These are phyloP conservation scores for Selenicereus undatus DNA, from an alignment of 148 eudicot genomes.

Conservation along the genomic window DNA sequence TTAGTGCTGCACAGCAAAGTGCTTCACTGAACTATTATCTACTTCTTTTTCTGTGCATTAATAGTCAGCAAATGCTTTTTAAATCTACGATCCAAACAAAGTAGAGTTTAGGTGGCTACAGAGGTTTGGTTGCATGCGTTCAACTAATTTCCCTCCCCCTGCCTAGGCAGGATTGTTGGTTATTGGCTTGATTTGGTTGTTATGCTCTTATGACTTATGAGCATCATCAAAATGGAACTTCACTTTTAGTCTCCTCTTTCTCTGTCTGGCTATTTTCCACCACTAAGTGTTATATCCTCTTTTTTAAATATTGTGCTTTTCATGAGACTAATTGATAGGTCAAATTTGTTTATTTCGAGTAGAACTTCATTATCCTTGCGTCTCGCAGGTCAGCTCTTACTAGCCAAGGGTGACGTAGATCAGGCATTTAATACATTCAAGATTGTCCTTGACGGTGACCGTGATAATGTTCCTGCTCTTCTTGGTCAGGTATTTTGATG, in stretches of 20 bases:
- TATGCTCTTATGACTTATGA: background rate
- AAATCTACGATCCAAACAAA: background rate
- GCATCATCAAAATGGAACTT: background rate
- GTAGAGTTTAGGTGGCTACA: background rate
- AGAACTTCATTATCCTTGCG: background rate
- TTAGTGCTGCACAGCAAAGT: background rate
- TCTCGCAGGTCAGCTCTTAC: conserved; percentile 81
- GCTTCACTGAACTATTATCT: background rate
- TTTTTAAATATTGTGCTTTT: background rate
- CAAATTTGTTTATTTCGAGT: background rate
- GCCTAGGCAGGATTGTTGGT: background rate
- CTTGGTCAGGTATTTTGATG: conserved; percentile 80
- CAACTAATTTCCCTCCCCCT: background rate
- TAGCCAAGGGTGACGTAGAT: conserved; percentile 89
- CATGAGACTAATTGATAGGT: background rate
- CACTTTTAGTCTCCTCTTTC: background rate
- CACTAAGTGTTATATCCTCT: background rate
- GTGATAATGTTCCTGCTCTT: conserved; percentile 90
- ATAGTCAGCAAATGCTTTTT: background rate
- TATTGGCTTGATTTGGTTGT: background rate
- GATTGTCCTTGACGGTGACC: conserved; percentile 90
- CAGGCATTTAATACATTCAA: conserved; percentile 80
- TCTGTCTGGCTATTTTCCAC: background rate
- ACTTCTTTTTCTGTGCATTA: background rate
- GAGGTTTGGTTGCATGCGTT: background rate